phyloP scores from a whole-genome alignment of 2,329 filamentous ascomycete genomes.

The Aschersonia sp. region DNA sequence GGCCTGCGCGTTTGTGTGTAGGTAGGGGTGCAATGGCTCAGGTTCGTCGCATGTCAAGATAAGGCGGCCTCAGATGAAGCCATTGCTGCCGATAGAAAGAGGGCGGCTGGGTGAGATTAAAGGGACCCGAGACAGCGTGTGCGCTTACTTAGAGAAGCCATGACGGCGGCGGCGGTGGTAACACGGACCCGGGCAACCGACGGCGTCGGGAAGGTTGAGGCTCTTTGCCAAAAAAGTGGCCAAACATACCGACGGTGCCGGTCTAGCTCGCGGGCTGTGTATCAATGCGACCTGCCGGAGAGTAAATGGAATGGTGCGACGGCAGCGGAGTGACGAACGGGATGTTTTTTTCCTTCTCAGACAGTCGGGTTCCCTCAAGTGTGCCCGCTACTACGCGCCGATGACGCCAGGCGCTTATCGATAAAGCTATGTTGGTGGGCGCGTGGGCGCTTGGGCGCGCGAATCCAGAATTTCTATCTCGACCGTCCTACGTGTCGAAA shows the following conservation, averaged over 20 bases:
- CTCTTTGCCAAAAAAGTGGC: background rate
- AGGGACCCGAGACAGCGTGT: background rate
- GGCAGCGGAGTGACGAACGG: background rate
- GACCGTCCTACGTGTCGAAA: no score
- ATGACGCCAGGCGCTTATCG: background rate
- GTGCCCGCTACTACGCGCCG: no score
- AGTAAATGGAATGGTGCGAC: background rate
- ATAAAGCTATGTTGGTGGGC: background rate
- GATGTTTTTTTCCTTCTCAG: no score
- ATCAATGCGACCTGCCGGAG: no score
- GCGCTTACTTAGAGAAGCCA: constrained; percentile 5
- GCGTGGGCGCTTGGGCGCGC: no score
- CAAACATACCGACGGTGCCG: no score
- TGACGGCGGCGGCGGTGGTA: background rate
- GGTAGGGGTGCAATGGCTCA: background rate
- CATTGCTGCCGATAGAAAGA: background rate
- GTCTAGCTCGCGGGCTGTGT: no score
- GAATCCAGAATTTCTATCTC: no score
- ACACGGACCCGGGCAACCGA: background rate
- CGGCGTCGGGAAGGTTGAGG: background rate
- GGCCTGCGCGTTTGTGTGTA: no score
- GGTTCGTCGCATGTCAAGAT: background rate
- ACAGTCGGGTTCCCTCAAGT: no score
- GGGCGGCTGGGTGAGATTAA: background rate
- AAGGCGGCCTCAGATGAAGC: background rate